Evolutionary conservation across 2,329 filamentous ascomycete genomes (phyloP).

Genomic region (Fonsecaea monophora): DNA sequence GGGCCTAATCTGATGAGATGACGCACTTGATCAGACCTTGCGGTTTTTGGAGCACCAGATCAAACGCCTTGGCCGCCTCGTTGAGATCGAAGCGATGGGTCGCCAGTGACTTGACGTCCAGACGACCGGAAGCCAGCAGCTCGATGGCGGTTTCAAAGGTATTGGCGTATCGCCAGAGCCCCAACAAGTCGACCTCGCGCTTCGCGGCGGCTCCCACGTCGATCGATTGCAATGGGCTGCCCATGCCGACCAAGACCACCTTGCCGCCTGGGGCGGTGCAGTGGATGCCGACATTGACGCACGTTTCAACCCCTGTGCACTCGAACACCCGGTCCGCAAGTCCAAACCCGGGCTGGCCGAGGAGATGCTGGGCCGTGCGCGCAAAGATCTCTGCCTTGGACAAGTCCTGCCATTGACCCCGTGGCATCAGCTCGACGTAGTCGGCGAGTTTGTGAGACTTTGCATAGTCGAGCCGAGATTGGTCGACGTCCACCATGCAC

Average conservation of each 20-base stretch:
- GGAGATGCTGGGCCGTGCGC: conserved; percentile 31
- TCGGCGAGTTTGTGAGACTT: conserved; percentile 65
- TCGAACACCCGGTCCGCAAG: conserved; percentile 54
- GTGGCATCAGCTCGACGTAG: conserved; percentile 54
- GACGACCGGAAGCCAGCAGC: conserved; percentile 56
- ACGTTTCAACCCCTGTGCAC: conserved; percentile 54
- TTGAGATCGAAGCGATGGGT: conserved; percentile 70
- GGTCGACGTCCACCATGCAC: conserved; percentile 66
- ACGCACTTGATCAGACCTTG: conserved; percentile 62
- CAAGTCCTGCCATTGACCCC: conserved; percentile 58
- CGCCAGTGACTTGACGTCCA: conserved; percentile 64
- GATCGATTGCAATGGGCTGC: conserved; percentile 61
- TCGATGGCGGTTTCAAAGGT: conserved; percentile 61
- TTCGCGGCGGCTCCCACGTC: conserved; percentile 60
- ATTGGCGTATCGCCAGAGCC: conserved; percentile 63
- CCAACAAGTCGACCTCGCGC: conserved; percentile 62
- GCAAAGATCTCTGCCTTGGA: conserved; percentile 51
- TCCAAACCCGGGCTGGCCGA: conserved; percentile 38
- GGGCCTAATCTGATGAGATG: conserved; percentile 11
- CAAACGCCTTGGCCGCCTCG: conserved; percentile 64
- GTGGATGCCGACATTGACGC: conserved; percentile 54
- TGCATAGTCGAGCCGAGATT: conserved; percentile 62
- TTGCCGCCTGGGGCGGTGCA: conserved; percentile 56
- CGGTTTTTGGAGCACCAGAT: conserved; percentile 58
- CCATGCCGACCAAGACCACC: conserved; percentile 63